Evolutionary conservation across 257 asterid genomes (phyloP).

Genomic region (Plectranthus barbatus): DNA sequence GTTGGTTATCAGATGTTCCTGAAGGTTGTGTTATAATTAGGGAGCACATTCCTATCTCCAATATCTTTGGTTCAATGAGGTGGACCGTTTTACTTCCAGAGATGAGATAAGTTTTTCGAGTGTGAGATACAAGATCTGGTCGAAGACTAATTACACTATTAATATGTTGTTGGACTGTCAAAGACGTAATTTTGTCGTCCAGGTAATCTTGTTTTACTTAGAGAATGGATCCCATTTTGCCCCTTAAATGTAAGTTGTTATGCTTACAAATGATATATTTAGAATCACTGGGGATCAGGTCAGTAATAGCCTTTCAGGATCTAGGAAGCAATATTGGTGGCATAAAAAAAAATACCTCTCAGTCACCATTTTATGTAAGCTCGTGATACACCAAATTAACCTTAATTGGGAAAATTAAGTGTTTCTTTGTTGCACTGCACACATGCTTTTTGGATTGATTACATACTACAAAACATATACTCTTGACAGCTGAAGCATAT

Average conservation of each 20-base stretch:
- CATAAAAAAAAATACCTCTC: too few relatives aligned
- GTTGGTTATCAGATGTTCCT: conserved; percentile 64
- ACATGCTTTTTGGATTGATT: too few relatives aligned
- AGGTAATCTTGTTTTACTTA: conserved; percentile 36
- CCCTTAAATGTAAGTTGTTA: neutral
- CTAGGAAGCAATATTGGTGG: neutral
- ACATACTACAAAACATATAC: too few relatives aligned
- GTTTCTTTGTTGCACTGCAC: too few relatives aligned
- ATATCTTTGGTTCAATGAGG: conserved; percentile 91
- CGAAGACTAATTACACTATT: conserved; percentile 70
- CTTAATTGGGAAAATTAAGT: too few relatives aligned
- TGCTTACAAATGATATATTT: neutral
- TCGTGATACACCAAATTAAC: too few relatives aligned
- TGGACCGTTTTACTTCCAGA: conserved; percentile 86
- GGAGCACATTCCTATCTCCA: conserved; percentile 82
- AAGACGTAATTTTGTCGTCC: conserved; percentile 82
- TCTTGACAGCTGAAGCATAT: too few relatives aligned
- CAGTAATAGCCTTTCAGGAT: neutral
- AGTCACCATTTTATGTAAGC: too few relatives aligned
- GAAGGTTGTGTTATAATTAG: conserved; percentile 87
- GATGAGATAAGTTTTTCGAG: conserved; percentile 91
- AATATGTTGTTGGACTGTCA: conserved; percentile 90
- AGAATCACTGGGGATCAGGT: neutral
- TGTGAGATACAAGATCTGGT: conserved; percentile 68
- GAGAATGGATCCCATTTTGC: neutral